Evolutionary conservation across 345 rosid genomes (phyloP).

Genomic region (Bruguiera parviflora): DNA sequence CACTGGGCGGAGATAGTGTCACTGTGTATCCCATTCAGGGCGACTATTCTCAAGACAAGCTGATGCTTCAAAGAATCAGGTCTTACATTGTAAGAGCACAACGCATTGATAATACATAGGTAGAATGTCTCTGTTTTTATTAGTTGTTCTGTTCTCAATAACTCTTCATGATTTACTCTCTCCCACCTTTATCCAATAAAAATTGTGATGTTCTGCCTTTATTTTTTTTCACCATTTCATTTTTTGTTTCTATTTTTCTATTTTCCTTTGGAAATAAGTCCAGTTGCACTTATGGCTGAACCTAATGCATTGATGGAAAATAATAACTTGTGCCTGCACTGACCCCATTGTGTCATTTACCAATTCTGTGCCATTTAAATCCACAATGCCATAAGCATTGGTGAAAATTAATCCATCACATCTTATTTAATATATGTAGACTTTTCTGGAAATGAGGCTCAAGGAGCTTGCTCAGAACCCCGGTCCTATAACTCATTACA

Average conservation of each 20-base stretch:
- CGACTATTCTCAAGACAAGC: slow-evolving; percentile 74
- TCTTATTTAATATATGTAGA: slow-evolving; percentile 35
- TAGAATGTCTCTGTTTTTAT: slow-evolving; percentile 31
- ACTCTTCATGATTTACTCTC: too few relatives aligned
- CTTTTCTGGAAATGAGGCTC: slow-evolving; percentile 61
- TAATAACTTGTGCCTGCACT: not conserved
- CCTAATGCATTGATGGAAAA: too few relatives aligned
- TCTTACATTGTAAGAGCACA: slow-evolving; percentile 97
- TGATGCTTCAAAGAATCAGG: slow-evolving; percentile 98
- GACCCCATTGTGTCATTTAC: not conserved
- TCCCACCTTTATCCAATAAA: too few relatives aligned
- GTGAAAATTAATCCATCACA: not conserved
- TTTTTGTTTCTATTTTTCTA: not conserved
- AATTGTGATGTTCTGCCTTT: too few relatives aligned
- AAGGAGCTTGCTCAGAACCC: slow-evolving; percentile 38
- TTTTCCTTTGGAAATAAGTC: not conserved
- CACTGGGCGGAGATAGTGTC: slow-evolving; percentile 47
- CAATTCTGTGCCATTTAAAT: not conserved
- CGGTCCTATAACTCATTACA: slow-evolving; percentile 48
- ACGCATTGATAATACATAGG: slow-evolving; percentile 49
- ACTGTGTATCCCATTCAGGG: slow-evolving; percentile 64
- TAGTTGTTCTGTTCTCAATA: slow-evolving; percentile 6
- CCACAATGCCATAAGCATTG: too few relatives aligned
- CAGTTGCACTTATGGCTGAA: too few relatives aligned
- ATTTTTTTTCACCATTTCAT: not conserved